Evolutionary conservation across 2,329 filamentous ascomycete genomes (phyloP), one percentile per base, ranked within the genome.

Genomic region (Aspergillus melleus): DNA sequence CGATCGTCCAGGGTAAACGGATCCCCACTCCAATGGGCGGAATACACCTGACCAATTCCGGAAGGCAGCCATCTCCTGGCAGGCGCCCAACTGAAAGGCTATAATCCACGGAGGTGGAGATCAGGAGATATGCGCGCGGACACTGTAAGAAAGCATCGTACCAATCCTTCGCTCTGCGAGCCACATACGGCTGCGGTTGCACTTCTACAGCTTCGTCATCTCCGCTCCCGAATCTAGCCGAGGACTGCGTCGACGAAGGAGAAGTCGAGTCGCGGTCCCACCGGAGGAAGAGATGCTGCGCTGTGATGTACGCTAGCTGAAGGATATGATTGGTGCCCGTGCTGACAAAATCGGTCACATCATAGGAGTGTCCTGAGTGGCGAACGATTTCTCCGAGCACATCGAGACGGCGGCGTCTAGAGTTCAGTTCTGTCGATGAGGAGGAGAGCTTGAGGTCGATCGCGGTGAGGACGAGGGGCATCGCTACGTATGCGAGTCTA

Each of bases 371-470:
- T 6, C 55, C 62, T 1, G 68, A 67, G 22, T 68, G 67, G 8
- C 65, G 66, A 16, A 71, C 60, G 6, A 71, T 68, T 26, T 58
- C 60, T n/a, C 65, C 64, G 0, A 71, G 58, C 0, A 61, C 64
- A 29, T 65, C 61, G 16, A 70, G 55, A 16, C 63, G 59, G 14
- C 58, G 64, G n/a, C 68, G 59, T 11, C 68, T 55, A 3, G 42
- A 46, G 10, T 58, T 51, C 30, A 65, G 62, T 44, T 68, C 66
- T 3, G 52, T 29, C 1, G 53, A 46, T 0, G 64, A 65, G 5
- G 66, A 61, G 2, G 69, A 70, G 20, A 71, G 64, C 14, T 71
- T 71, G 14, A 71, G 60, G n/a, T 71, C 64, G 36, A 71, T 70
- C 6, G 69, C 69, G 20, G 69, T 66, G 26, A 71, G 63, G 19